Conservation (phyloP, 306 rosid species). For the Delonix regia region DNA sequence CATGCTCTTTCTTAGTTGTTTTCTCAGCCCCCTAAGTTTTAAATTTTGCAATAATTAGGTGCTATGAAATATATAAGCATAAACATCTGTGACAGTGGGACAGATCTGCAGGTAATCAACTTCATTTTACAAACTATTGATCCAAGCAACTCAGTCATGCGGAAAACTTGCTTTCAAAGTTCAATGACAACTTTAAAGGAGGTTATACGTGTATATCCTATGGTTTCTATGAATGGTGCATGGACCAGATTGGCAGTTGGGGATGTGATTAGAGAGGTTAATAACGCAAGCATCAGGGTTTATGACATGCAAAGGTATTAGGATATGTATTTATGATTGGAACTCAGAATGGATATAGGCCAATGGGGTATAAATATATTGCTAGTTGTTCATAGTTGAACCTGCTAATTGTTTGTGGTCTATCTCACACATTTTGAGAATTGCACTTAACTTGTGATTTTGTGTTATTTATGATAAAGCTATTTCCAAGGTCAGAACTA, state of each 20-base stretch:
- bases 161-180: conserved; percentile 85
- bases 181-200: conserved; percentile 89
- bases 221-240: conserved; percentile 87
- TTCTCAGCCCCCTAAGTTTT: conserved; percentile 26
- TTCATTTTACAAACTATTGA: conserved; percentile 91
- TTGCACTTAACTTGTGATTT: conserved; percentile 35
- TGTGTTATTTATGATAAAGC: conserved; percentile 22
- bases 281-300: conserved; percentile 70
- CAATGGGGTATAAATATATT: conserved; percentile 19
- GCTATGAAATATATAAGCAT: conserved; percentile 39
- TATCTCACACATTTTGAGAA: conserved; percentile 23
- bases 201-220: conserved; percentile 82
- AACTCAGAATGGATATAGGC: conserved; percentile 28
- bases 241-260: conserved; percentile 97
- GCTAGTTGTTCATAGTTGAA: background rate
- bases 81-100: conserved; percentile 57
- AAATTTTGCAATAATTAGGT: conserved; percentile 21
- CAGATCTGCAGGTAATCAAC: conserved; percentile 79
- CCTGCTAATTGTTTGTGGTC: background rate
- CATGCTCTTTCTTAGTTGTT: conserved; percentile 15
- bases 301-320: conserved; percentile 95
- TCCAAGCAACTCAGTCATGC: conserved; percentile 95
- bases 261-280: conserved; percentile 81
- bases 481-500: conserved; percentile 18
- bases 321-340: conserved; percentile 9